Percentiles rank a stretch among this genome's conserved stretches.
phyloP scores from a whole-genome alignment of 306 rosid species.

The Vachellia pachyceras region DNA sequence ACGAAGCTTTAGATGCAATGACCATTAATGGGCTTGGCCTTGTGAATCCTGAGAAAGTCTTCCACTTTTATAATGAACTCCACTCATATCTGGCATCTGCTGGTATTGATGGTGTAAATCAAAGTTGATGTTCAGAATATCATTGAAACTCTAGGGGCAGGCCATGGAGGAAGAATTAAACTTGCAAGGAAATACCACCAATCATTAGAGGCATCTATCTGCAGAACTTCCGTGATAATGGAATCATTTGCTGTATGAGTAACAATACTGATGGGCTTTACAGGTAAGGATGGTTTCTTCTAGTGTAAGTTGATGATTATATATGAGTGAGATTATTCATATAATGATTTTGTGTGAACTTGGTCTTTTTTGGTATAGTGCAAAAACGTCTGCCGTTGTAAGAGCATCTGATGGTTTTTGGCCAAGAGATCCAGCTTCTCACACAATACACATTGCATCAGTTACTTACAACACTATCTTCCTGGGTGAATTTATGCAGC shows the following conservation, averaged over 20 bases:
- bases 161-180: constrained; percentile 71
- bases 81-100: constrained; percentile 71
- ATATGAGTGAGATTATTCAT: background rate
- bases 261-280: constrained; percentile 75
- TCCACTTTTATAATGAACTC: constrained; percentile 69
- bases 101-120: constrained; percentile 77
- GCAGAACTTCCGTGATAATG: constrained; percentile 68
- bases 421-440: constrained; percentile 76
- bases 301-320: background rate
- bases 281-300: constrained; percentile 37
- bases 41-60: constrained; percentile 69
- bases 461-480: constrained; percentile 72
- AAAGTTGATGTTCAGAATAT: constrained; percentile 77
- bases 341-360: too few species aligned
- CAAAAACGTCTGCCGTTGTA: constrained; percentile 70
- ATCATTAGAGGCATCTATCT: constrained; percentile 71
- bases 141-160: constrained; percentile 74
- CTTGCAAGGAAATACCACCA: constrained; percentile 66
- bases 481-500: constrained; percentile 80
- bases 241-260: constrained; percentile 78
- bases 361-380: constrained; percentile 38
- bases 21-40: constrained; percentile 72
- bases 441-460: constrained; percentile 71
- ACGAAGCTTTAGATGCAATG: constrained; percentile 61
- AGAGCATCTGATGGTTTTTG: constrained; percentile 78